Conservation (phyloP, 2,329 filamentous ascomycete genomes). For the Paecilomyces sp. region DNA sequence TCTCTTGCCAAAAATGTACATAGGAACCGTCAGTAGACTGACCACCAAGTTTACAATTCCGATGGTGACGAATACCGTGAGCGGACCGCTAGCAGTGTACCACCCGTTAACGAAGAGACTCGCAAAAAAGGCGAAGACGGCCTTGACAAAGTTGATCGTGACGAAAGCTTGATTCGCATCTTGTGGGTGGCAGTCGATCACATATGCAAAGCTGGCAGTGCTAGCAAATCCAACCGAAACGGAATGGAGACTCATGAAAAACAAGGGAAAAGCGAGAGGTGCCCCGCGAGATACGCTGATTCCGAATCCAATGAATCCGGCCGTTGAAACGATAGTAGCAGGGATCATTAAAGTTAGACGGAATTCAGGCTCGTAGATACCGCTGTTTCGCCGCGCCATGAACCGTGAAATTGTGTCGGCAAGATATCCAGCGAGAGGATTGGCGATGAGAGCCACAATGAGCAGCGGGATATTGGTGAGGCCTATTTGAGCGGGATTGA, state of each 20-base stretch:
- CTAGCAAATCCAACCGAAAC: slow-evolving; percentile 31
- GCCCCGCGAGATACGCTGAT: slow-evolving; percentile 23
- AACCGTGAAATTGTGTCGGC: slow-evolving; percentile 21
- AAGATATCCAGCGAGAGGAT: slow-evolving; percentile 18
- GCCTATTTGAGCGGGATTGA: slow-evolving; percentile 24
- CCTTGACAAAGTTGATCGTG: slow-evolving; percentile 36
- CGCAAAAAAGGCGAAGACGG: slow-evolving; percentile 25
- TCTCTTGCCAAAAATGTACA: slow-evolving; percentile 22
- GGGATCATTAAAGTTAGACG: slow-evolving; percentile 18
- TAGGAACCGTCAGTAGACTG: slow-evolving; percentile 12
- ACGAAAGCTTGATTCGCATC: slow-evolving; percentile 37
- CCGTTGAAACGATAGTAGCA: slow-evolving; percentile 21
- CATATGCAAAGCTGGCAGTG: slow-evolving; percentile 32
- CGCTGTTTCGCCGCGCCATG: slow-evolving; percentile 32
- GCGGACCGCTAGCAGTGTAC: slow-evolving; percentile 17
- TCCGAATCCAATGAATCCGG: slow-evolving; percentile 36
- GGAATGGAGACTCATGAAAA: slow-evolving; percentile 30
- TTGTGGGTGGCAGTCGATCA: slow-evolving; percentile 33
- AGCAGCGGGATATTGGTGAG: slow-evolving; percentile 22
- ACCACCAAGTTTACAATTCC: slow-evolving; percentile 7
- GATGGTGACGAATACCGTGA: slow-evolving; percentile 10
- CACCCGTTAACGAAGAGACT: slow-evolving; percentile 17
- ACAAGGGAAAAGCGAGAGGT: slow-evolving; percentile 20
- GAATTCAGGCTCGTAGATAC: slow-evolving; percentile 31
- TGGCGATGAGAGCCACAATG: slow-evolving; percentile 17